Percentiles rank a stretch among this genome's conserved stretches.
phyloP scores from a whole-genome alignment of 768 basidiomycete genomes.

The Boletus reticuloceps region DNA sequence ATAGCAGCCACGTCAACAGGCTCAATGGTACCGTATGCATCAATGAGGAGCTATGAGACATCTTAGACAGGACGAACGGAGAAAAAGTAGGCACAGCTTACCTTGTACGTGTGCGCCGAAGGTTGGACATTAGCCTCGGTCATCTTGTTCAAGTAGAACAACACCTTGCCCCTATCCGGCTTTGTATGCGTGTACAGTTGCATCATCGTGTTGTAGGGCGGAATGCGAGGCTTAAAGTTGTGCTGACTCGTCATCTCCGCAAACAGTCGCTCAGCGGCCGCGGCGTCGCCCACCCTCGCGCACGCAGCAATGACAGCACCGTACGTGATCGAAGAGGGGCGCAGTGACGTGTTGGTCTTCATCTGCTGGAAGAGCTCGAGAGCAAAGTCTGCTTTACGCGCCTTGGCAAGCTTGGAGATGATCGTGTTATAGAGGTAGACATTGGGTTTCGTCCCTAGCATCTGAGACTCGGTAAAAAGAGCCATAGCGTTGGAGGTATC shows the following conservation, averaged over 20 bases:
- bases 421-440: conserved; percentile 95
- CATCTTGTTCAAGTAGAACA: conserved; percentile 75
- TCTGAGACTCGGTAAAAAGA: conserved; percentile 76
- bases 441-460: conserved; percentile 69
- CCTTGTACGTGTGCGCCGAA: conserved; percentile 94
- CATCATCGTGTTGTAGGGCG: conserved; percentile 99
- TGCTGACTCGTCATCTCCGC: conserved; percentile 71
- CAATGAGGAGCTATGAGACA: conserved; percentile 68
- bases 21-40: conserved; percentile 82
- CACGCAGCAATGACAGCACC: conserved; percentile 94
- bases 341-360: conserved; percentile 56
- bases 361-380: conserved; percentile 86
- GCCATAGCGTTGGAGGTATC: conserved; percentile 85
- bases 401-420: conserved; percentile 93
- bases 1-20: conserved; percentile 74
- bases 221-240: conserved; percentile 85
- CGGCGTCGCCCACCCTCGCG: conserved; percentile 85
- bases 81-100: conserved; percentile 23
- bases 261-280: conserved; percentile 80
- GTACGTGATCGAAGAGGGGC: conserved; percentile 86
- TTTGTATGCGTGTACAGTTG: conserved; percentile 91
- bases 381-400: conserved; percentile 88
- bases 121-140: conserved; percentile 59
- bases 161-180: conserved; percentile 74
- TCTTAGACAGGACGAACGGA: background rate